Percentiles rank a stretch among this genome's conserved stretches.
Conservation (phyloP, 2,329 filamentous ascomycete species). For the Diplocarpon mali region DNA sequence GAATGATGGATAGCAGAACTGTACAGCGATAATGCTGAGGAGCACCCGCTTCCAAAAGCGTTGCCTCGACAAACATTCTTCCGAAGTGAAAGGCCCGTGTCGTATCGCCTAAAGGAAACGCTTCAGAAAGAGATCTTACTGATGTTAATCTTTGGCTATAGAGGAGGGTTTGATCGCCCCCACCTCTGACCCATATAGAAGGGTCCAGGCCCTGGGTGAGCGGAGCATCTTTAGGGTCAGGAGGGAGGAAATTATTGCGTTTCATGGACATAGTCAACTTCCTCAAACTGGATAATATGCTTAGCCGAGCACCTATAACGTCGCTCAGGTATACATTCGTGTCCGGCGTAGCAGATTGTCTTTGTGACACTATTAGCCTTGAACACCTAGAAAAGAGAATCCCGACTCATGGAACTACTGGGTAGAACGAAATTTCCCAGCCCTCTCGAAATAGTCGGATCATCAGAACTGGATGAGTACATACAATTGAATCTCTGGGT, state of each 20-base stretch:
- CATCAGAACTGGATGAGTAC: background rate
- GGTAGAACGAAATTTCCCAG: no score
- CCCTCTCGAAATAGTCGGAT: no score
- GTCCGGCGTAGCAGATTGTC: constrained; percentile 12
- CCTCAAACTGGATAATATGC: constrained; percentile 52
- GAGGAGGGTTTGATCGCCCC: constrained; percentile 22
- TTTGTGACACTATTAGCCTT: background rate
- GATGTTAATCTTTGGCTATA: constrained; percentile 18
- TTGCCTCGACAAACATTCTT: constrained; percentile 63
- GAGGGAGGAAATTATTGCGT: constrained; percentile 66
- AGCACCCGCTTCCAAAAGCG: constrained; percentile 61
- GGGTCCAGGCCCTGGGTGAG: constrained; percentile 73
- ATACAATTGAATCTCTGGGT: constrained; percentile 13
- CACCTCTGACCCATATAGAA: constrained; percentile 68
- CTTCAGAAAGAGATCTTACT: constrained; percentile 42
- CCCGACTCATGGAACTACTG: no score
- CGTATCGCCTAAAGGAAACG: constrained; percentile 69
- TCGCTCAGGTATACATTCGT: constrained; percentile 28
- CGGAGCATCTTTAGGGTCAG: constrained; percentile 48
- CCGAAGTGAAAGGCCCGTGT: constrained; percentile 66
- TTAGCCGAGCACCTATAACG: constrained; percentile 38
- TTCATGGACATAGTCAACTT: constrained; percentile 76
- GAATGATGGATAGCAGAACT: constrained; percentile 65
- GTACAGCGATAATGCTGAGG: constrained; percentile 59
- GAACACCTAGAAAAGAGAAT: no score